A percentile compares a stretch with the other conserved stretches of the same genome.
Evolutionary conservation across 192 early-diverging fungal genomes (phyloP).

Genomic region (Mortierella antarctica): DNA sequence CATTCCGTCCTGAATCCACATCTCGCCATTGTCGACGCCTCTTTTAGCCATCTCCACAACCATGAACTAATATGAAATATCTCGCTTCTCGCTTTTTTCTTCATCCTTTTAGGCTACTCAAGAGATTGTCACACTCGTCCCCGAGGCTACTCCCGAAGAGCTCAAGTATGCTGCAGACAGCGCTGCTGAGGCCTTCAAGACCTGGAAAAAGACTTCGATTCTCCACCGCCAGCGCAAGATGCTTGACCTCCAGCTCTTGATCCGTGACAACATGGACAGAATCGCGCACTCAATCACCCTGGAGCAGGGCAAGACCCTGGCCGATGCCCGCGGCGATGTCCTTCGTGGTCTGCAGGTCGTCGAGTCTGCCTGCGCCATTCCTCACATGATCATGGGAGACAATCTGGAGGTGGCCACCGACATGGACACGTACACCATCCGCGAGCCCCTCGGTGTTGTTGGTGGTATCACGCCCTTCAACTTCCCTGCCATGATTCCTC

Average conservation of each 20-base stretch:
- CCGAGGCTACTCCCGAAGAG: constrained; percentile 88
- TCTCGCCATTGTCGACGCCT: too few relatives aligned
- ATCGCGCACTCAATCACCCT: constrained; percentile 84
- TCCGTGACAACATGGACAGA: constrained; percentile 81
- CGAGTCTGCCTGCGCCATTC: constrained; percentile 83
- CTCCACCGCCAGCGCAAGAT: constrained; percentile 90
- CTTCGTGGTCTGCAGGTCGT: constrained; percentile 93
- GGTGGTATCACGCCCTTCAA: constrained; percentile 97
- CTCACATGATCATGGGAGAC: constrained; percentile 85
- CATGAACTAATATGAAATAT: not conserved
- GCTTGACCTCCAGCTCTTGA: constrained; percentile 89
- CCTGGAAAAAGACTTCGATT: constrained; percentile 87
- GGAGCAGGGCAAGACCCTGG: constrained; percentile 95
- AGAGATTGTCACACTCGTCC: constrained; percentile 87
- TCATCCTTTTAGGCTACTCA: constrained; percentile 78
- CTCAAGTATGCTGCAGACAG: constrained; percentile 78
- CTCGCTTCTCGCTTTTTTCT: not conserved
- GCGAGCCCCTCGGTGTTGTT: constrained; percentile 93
- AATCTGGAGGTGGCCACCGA: constrained; percentile 85
- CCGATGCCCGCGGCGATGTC: constrained; percentile 93
- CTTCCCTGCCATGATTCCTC: constrained; percentile 95
- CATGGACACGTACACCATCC: constrained; percentile 96
- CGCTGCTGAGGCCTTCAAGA: constrained; percentile 83
- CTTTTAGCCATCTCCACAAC: not conserved
- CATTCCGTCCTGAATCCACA: not conserved